Conservation (phyloP, 345 rosid species). For the Aquilaria yunnanensis region DNA sequence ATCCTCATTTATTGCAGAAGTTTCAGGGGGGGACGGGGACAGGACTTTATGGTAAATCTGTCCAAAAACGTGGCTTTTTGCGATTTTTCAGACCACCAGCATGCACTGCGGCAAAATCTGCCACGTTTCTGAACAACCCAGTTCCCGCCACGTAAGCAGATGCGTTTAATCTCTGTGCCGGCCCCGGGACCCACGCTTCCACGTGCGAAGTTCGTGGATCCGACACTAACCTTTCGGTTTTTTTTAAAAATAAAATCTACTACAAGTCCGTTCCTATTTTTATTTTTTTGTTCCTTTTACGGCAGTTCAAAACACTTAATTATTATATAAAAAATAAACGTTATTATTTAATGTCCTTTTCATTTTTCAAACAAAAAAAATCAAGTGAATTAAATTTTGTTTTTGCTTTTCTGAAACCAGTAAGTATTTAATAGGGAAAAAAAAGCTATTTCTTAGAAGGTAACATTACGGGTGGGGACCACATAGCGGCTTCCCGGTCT, state of each 20-base stretch:
- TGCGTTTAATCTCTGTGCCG: neutral
- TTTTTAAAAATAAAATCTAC: too few relatives aligned
- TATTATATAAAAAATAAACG: too few relatives aligned
- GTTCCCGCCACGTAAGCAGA: conserved; percentile 14
- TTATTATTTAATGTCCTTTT: too few relatives aligned
- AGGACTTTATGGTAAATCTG: neutral
- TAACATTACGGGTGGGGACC: conserved; percentile 1
- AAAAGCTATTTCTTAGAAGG: too few relatives aligned
- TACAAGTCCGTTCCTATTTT: too few relatives aligned
- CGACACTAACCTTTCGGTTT: too few relatives aligned
- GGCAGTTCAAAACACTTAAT: too few relatives aligned
- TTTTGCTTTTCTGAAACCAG: too few relatives aligned
- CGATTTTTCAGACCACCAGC: neutral
- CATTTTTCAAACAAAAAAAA: too few relatives aligned
- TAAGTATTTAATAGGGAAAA: too few relatives aligned
- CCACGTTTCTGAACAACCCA: conserved; percentile 15
- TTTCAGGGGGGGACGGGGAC: conserved; percentile 6
- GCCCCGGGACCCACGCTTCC: conserved; percentile 18
- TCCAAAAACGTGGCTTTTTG: conserved; percentile 7
- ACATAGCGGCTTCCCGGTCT: conserved; percentile 19
- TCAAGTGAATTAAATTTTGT: too few relatives aligned
- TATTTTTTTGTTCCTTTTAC: too few relatives aligned
- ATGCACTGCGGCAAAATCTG: conserved; percentile 11
- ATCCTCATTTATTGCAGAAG: neutral
- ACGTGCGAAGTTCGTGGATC: conserved; percentile 15